Evolutionary conservation across 441 rosid species (phyloP).

Genomic region (Viola pubescens): DNA sequence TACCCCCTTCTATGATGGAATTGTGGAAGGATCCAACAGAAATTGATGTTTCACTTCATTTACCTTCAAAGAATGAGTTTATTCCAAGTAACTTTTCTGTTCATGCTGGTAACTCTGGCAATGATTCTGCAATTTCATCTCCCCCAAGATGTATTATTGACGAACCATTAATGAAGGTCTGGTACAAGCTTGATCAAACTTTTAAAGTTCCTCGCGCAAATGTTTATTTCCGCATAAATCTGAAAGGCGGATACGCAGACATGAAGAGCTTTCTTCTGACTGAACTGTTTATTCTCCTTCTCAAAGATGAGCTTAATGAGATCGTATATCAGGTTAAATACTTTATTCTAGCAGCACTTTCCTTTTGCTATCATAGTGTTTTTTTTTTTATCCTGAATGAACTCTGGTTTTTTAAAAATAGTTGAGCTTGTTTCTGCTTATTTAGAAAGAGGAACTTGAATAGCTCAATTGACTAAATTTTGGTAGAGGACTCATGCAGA

Average conservation of each 20-base stretch:
- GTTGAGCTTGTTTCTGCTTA: too few species aligned
- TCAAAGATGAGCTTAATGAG: conserved; percentile 91
- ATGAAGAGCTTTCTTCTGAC: conserved; percentile 69
- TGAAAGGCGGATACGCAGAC: conserved; percentile 68
- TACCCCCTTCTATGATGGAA: conserved; percentile 59
- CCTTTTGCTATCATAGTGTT: too few species aligned
- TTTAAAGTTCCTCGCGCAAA: conserved; percentile 88
- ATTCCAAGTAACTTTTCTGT: conserved; percentile 82
- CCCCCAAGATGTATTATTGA: conserved; percentile 69
- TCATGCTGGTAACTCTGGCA: conserved; percentile 33
- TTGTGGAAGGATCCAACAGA: conserved; percentile 77
- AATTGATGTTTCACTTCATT: conserved; percentile 60
- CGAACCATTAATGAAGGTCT: conserved; percentile 71
- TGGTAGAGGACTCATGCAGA: too few species aligned
- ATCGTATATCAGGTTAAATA: conserved; percentile 73
- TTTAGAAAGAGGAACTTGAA: too few species aligned
- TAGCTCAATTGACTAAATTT: too few species aligned
- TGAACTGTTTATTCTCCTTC: conserved; percentile 77
- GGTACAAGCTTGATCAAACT: conserved; percentile 88
- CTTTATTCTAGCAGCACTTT: too few species aligned
- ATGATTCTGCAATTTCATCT: conserved; percentile 25
- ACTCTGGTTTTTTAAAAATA: too few species aligned
- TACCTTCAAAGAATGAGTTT: conserved; percentile 75
- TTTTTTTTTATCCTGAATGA: not conserved
- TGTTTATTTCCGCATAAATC: conserved; percentile 71